Conservation (phyloP, 306 rosid genomes). For the Lupinus albus region DNA sequence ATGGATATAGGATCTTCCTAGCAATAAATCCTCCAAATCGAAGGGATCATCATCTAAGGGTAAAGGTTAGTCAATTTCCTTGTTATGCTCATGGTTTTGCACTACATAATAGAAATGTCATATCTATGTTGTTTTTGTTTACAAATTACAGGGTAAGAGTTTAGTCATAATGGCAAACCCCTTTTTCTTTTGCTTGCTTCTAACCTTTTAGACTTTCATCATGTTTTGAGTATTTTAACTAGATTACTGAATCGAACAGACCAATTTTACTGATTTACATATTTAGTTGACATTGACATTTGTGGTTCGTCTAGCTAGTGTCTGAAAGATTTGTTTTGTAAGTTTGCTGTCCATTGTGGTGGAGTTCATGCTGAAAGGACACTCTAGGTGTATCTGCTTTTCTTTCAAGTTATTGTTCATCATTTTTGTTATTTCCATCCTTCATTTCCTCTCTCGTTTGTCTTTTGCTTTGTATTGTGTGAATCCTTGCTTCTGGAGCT, state of each 20-base stretch:
- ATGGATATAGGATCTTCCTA: conserved; percentile 48
- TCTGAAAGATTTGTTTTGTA: neutral
- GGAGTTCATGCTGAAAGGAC: conserved; percentile 8
- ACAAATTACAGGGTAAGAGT: neutral
- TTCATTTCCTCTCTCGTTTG: neutral
- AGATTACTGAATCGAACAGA: neutral
- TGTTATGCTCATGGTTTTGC: conserved; percentile 21
- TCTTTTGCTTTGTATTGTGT: neutral
- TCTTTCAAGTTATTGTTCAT: conserved; percentile 6
- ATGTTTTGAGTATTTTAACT: neutral
- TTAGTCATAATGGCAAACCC: conserved; percentile 4
- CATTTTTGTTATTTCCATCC: neutral
- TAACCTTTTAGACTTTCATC: neutral
- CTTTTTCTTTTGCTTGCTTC: neutral
- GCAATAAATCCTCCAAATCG: conserved; percentile 41
- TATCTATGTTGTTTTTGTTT: neutral
- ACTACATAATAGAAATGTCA: conserved; percentile 25
- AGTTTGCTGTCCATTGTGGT: neutral
- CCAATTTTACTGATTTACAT: conserved; percentile 5
- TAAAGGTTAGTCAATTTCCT: conserved; percentile 52
- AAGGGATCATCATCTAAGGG: conserved; percentile 42
- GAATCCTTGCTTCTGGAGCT: conserved; percentile 5
- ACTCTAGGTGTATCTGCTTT: conserved; percentile 5
- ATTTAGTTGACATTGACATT: neutral
- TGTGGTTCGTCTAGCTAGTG: neutral